These are phyloP conservation scores for Colletotrichum sublineola DNA, from an alignment of 2,329 filamentous ascomycete genomes.

Conservation along the genomic window DNA sequence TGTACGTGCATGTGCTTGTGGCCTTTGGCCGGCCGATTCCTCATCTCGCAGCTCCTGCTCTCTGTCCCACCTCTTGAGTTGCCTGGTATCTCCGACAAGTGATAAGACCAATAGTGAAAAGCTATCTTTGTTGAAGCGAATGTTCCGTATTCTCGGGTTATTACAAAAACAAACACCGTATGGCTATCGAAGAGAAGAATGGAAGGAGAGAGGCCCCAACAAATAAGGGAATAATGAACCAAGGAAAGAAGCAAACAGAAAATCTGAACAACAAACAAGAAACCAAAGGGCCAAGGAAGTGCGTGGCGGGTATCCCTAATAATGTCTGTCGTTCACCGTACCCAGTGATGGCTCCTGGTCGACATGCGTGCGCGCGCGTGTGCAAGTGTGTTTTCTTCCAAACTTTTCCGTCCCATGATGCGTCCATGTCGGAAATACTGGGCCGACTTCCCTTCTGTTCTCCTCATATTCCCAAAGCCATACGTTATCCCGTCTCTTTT, in stretches of 20 bases:
- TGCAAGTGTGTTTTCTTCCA: conserved; percentile 6
- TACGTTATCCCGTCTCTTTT: conserved; percentile 17
- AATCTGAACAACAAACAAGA: conserved; percentile 36
- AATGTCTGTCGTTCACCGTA: conserved; percentile 38
- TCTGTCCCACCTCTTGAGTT: background rate
- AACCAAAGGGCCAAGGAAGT: conserved; percentile 13
- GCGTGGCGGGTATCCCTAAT: conserved; percentile 40
- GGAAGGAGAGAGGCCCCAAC: conserved; percentile 11
- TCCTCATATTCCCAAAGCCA: conserved; percentile 17
- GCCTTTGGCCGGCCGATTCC: background rate
- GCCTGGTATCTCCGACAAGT: background rate
- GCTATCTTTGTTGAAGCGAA: conserved; percentile 41
- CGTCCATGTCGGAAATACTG: conserved; percentile 12
- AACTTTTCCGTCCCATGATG: conserved; percentile 38
- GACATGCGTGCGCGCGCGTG: background rate
- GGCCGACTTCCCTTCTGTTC: conserved; percentile 14
- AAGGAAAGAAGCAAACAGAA: conserved; percentile 38
- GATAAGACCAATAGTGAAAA: background rate
- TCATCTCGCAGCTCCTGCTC: background rate
- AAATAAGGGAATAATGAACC: conserved; percentile 31
- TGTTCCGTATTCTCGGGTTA: conserved; percentile 36
- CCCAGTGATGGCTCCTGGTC: conserved; percentile 15
- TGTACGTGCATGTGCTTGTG: background rate
- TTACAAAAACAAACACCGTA: conserved; percentile 24
- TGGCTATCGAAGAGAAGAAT: conserved; percentile 35